Conservation (phyloP, 805 yeast species). For the Komagataella phaffii region DNA sequence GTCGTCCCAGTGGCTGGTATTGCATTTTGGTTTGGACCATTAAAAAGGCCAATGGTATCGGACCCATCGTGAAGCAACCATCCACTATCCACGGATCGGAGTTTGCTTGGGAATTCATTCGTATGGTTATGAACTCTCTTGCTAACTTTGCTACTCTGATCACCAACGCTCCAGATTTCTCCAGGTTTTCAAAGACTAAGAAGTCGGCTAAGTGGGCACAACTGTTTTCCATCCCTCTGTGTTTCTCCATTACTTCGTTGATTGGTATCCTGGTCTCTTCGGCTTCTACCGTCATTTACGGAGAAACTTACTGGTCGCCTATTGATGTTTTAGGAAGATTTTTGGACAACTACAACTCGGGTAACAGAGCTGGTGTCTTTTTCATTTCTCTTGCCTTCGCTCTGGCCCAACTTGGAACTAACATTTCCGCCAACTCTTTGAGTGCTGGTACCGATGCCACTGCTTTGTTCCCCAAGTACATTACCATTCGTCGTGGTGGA, state of each 20-base stretch:
- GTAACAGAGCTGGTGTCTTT: slow-evolving; percentile 73
- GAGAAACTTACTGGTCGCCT: slow-evolving; percentile 73
- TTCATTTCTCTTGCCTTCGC: slow-evolving; percentile 59
- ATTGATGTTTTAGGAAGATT: slow-evolving; percentile 59
- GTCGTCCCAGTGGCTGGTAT: slow-evolving; percentile 76
- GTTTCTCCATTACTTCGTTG: slow-evolving; percentile 70
- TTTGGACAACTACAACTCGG: slow-evolving; percentile 36
- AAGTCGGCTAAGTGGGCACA: slow-evolving; percentile 42
- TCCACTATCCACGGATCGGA: slow-evolving; percentile 41
- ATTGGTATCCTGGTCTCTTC: slow-evolving; percentile 80
- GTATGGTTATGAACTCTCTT: slow-evolving; percentile 64
- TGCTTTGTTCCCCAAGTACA: slow-evolving; percentile 46
- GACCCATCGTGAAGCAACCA: slow-evolving; percentile 50
- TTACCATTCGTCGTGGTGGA: slow-evolving; percentile 72
- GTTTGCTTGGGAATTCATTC: slow-evolving; percentile 75
- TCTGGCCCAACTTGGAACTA: slow-evolving; percentile 67
- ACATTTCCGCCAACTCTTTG: slow-evolving; percentile 58
- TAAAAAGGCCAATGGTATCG: slow-evolving; percentile 68
- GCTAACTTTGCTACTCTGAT: slow-evolving; percentile 86
- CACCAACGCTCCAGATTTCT: slow-evolving; percentile 80
- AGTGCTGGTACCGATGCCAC: slow-evolving; percentile 67
- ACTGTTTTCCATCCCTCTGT: slow-evolving; percentile 53
- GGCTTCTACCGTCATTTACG: slow-evolving; percentile 56
- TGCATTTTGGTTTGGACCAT: slow-evolving; percentile 78
- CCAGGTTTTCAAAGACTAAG: slow-evolving; percentile 62